Percentiles rank a stretch among this genome's conserved stretches.
These are phyloP conservation scores for Colletotrichum acutatum DNA, from an alignment of 2,329 filamentous ascomycete species.

Conservation along the genomic window DNA sequence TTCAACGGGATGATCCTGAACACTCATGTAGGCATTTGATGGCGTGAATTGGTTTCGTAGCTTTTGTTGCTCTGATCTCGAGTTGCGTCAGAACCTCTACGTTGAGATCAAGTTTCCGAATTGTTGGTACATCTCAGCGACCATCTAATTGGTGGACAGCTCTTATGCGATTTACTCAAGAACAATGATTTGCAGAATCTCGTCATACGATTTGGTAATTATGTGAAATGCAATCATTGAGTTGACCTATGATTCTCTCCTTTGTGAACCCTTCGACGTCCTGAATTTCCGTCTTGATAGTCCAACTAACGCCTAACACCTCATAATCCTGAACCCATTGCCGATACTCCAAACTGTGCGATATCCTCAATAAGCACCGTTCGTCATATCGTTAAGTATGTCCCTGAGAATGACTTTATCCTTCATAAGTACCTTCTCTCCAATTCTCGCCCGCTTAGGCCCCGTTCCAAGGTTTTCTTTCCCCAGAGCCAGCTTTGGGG, in stretches of 20 bases:
- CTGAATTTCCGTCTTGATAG: neutral
- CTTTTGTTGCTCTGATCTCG: neutral
- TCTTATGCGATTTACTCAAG: neutral
- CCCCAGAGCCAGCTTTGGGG: slow-evolving; percentile 32
- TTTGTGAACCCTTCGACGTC: neutral
- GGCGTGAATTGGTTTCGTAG: neutral
- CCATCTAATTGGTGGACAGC: neutral
- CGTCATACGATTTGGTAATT: neutral
- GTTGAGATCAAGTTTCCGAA: neutral
- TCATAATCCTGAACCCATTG: slow-evolving; percentile 21
- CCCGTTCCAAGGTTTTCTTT: slow-evolving; percentile 61
- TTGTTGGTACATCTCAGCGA: neutral
- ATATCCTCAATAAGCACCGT: slow-evolving; percentile 50
- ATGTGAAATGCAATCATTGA: neutral
- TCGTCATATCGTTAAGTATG: slow-evolving; percentile 78
- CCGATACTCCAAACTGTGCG: slow-evolving; percentile 20
- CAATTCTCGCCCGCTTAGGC: slow-evolving; percentile 68
- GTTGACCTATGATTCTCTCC: neutral
- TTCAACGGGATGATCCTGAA: neutral
- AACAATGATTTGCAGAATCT: too few species aligned
- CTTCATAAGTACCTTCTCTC: slow-evolving; percentile 71
- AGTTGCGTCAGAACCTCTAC: neutral
- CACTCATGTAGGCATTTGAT: neutral
- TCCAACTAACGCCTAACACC: neutral
- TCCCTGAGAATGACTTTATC: slow-evolving; percentile 77